phyloP scores from a whole-genome alignment of 331 rosid species.

The Dryas integrifolia region DNA sequence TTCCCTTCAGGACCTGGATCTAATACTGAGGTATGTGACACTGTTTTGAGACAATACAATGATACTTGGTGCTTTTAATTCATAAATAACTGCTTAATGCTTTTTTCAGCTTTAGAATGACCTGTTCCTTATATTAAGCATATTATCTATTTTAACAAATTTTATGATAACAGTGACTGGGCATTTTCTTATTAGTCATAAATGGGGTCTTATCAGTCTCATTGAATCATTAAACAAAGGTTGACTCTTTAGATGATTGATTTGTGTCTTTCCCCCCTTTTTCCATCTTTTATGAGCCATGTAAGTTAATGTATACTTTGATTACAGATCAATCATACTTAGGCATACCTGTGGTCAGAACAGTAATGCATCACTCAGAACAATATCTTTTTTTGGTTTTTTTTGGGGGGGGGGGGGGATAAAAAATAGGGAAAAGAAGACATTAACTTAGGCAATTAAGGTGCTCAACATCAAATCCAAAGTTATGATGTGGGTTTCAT shows the following conservation, averaged over 20 bases:
- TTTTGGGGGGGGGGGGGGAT: background rate
- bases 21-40: slow-evolving; percentile 70
- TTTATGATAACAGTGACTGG: background rate
- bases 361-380: background rate
- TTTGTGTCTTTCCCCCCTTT: background rate
- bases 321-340: background rate
- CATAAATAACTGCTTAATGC: background rate
- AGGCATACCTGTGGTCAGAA: background rate
- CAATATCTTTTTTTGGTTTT: background rate
- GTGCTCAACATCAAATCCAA: background rate
- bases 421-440: background rate
- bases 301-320: background rate
- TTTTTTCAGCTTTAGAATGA: slow-evolving; percentile 7
- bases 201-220: background rate
- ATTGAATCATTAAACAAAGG: background rate
- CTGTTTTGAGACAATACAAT: background rate
- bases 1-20: slow-evolving; percentile 81
- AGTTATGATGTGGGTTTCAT: background rate
- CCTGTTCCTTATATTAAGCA: background rate
- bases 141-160: background rate
- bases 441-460: background rate
- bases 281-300: background rate
- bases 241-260: background rate
- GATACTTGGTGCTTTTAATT: background rate
- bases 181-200: background rate